Evolutionary conservation across 352 stramenopile species (phyloP), one percentile per base, ranked within the genome.

Genomic region (Pythium vanterpoolii): DNA sequence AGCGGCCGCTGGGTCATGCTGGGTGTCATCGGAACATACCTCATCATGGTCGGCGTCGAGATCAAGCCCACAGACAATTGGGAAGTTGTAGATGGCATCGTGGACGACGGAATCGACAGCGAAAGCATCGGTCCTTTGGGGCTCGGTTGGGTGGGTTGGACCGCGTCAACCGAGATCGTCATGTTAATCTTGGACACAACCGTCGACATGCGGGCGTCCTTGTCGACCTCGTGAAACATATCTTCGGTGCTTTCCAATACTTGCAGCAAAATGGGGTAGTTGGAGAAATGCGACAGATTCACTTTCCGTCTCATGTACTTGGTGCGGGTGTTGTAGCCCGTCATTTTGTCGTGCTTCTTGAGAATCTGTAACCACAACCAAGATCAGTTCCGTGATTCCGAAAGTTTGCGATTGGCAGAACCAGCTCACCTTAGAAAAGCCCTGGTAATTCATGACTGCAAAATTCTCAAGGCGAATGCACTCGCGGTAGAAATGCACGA

Each of bases 281-380:
- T 87, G 52, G 83, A 87, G 54, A 93, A 93, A 21, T 79, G 68
- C 36, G 77, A 89, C 19, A 89, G 62, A 60, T 90, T 93, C 40
- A 93, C 83, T 59, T 89, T 93, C 30, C 75, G 78, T 26, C 75
- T 73, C 80, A 93, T 93, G 69, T 93, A 93, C 77, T 89, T 93
- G 63, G 80, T 87, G 8, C 83, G 72, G 28, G 83, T 93, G 64
- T 89, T 86, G 65, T 90, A 89, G n/a, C 83, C 83, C 26, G 83
- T 93, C 68, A 87, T 86, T 53, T 90, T 90, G 71, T 93, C 83
- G 55, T 93, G 83, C 53, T 93, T 93, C 55, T 93, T 93, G 13
- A 93, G 56, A 50, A 93, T 93, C 81, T 72, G 45, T 47, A 28
- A 56, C 14, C 47, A 30, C 56, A 1, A 14, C 11, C 14, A 23